Evolutionary conservation across 345 rosid genomes (phyloP).

Genomic region (Hibiscus tridactylites): DNA sequence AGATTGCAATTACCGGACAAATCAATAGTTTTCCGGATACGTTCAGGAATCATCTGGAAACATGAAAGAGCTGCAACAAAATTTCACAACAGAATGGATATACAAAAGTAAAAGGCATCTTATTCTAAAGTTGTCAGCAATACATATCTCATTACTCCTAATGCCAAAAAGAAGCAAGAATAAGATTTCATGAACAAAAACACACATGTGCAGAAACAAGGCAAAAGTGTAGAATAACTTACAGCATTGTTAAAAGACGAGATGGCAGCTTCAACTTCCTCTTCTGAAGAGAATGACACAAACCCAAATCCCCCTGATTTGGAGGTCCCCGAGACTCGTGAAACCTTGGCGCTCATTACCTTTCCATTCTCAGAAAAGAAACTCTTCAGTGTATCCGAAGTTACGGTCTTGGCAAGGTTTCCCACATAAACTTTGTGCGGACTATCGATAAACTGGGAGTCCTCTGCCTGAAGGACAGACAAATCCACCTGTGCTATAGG

Average conservation of each 20-base stretch:
- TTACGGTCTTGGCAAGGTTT: conserved; percentile 81
- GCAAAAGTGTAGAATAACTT: conserved; percentile 26
- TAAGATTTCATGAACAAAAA: neutral
- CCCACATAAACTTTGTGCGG: conserved; percentile 77
- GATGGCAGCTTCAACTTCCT: conserved; percentile 71
- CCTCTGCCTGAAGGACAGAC: conserved; percentile 54
- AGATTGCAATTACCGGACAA: neutral
- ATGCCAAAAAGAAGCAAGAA: neutral
- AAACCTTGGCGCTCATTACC: conserved; percentile 75
- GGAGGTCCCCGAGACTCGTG: conserved; percentile 74
- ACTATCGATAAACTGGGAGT: conserved; percentile 59
- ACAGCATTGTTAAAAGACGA: conserved; percentile 64
- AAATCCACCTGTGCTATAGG: conserved; percentile 43
- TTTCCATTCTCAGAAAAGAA: conserved; percentile 67
- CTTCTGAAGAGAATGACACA: conserved; percentile 72
- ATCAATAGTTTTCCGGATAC: neutral
- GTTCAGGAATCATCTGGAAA: neutral
- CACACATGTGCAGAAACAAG: neutral
- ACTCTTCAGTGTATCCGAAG: conserved; percentile 46
- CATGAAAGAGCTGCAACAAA: neutral
- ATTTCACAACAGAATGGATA: neutral
- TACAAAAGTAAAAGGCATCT: neutral
- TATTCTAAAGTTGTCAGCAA: neutral
- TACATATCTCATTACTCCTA: neutral
- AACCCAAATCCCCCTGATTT: conserved; percentile 84